Base-by-base conservation (phyloP, 306 rosid genomes). In the Clitoria ternatea region DNA sequence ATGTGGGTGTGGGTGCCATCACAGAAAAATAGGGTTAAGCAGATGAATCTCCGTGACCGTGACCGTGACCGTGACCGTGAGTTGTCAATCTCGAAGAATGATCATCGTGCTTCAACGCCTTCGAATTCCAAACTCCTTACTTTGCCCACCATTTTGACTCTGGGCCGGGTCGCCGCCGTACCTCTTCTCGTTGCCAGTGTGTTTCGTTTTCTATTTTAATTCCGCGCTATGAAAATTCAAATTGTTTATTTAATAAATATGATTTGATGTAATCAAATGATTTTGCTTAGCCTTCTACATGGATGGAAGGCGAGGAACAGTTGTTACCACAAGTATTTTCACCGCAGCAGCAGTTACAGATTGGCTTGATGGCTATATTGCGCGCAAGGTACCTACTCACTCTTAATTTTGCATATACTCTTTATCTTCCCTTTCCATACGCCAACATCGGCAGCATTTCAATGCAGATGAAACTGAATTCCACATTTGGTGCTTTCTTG, bases 331-430 rank as follows among this genome's bases (percentile, higher is more conserved):
- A 7, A 78, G 85, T 81, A 86, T 93, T 63, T 93, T 93, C 73
- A 81, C 90, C 0, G 82, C 79, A 14, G 98, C 98, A 26, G 96
- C 98, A 22, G 60, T 90, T 81, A 93, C 98, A 15, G 98, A 93
- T 83, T 93, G 98, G 98, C 98, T 93, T 27, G 98, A 93, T 79
- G 98, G 98, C 15, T 93, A 88, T 80, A 73, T 93, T 81, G 98
- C 98, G 72, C 88, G 98, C 69, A 93, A 87, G 96, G 98, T 92
- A 36, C 17, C 32, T 40, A 1, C 12, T 13, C 56, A 14, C 50
- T 14, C 37, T 47, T 1, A 32, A 5, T 47, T 66, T 47, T 70
- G 68, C 49, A 42, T 20, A 42, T 20, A 32, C 14, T 74, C 50
- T 62, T 29, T 19, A 26, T 65, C 44, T 29, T 66, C 60, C 60